A percentile compares a stretch with the other conserved stretches of the same genome.
Evolutionary conservation across 176 grass and related monocot species (phyloP).

Genomic region (Musa acuminata): DNA sequence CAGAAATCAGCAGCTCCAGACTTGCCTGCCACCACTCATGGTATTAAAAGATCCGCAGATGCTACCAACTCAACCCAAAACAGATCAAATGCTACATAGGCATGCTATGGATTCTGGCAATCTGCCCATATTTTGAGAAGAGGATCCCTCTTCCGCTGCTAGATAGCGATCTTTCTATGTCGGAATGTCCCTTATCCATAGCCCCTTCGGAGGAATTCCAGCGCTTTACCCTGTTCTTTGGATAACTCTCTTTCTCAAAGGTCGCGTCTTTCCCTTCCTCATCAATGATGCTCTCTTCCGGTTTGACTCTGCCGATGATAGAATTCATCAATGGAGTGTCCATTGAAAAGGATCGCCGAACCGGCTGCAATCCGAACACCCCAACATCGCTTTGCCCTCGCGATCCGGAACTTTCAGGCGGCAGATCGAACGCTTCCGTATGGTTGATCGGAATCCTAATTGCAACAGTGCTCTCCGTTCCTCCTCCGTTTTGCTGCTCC

Average conservation of each 20-base stretch:
- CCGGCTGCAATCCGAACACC: neutral
- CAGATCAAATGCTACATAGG: conserved; percentile 27
- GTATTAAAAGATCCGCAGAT: neutral
- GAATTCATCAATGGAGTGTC: conserved; percentile 22
- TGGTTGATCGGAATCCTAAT: conserved; percentile 8
- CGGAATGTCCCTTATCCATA: conserved; percentile 3
- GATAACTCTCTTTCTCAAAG: conserved; percentile 31
- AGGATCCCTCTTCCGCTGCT: conserved; percentile 31
- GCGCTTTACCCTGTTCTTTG: neutral
- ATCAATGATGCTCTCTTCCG: conserved; percentile 3
- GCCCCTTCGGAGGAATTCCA: conserved; percentile 19
- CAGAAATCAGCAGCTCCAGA: neutral
- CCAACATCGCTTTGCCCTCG: neutral
- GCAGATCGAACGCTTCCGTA: conserved; percentile 3
- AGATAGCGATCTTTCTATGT: conserved; percentile 22
- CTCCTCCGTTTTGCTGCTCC: neutral
- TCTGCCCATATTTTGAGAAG: conserved; percentile 38
- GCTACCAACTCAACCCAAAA: neutral
- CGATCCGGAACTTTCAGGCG: neutral
- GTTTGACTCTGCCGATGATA: neutral
- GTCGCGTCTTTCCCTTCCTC: conserved; percentile 25
- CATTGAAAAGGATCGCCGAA: conserved; percentile 57
- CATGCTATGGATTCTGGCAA: conserved; percentile 46
- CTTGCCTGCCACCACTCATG: neutral
- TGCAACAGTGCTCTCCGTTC: neutral